A percentile compares a stretch with the other conserved stretches of the same genome.
phyloP scores from a whole-genome alignment of 345 rosid species.

The Geranium rotundifolium region DNA sequence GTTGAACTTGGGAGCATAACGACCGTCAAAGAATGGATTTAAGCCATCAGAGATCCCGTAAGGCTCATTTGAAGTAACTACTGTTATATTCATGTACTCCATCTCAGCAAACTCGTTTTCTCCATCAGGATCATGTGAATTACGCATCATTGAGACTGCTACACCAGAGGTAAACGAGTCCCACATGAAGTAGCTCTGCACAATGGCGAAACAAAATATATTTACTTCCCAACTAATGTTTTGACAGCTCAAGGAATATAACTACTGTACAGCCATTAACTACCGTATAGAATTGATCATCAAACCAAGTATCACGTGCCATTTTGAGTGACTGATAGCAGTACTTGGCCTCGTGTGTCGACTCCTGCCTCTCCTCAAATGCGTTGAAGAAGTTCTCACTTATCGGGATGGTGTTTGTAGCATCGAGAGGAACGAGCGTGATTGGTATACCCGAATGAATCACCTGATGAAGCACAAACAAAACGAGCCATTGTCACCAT shows the following conservation, averaged over 20 bases:
- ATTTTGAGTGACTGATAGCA: slow-evolving; percentile 64
- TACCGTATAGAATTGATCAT: slow-evolving; percentile 49
- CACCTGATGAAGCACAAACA: slow-evolving; percentile 31
- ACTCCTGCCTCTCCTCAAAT: slow-evolving; percentile 41
- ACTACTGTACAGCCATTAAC: not conserved
- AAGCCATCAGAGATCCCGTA: slow-evolving; percentile 63
- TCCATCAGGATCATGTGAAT: slow-evolving; percentile 18
- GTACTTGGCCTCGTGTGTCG: slow-evolving; percentile 71
- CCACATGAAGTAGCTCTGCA: slow-evolving; percentile 91
- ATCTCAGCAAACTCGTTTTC: slow-evolving; percentile 76
- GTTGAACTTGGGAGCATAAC: slow-evolving; percentile 49
- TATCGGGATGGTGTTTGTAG: slow-evolving; percentile 75
- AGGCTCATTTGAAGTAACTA: slow-evolving; percentile 75
- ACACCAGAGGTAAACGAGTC: slow-evolving; percentile 79
- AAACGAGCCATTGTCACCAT: not conserved
- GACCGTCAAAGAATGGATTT: slow-evolving; percentile 61
- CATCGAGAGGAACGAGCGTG: slow-evolving; percentile 80
- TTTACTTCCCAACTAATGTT: not conserved
- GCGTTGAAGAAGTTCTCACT: slow-evolving; percentile 41
- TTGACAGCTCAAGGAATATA: no score
- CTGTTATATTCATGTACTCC: slow-evolving; percentile 80
- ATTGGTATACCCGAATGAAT: slow-evolving; percentile 79
- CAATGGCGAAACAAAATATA: not conserved
- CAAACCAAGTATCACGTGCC: slow-evolving; percentile 62
- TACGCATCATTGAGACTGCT: slow-evolving; percentile 63